Evolutionary conservation across 2,329 filamentous ascomycete species (phyloP).

Genomic region (Arthrobotrys conoides): DNA sequence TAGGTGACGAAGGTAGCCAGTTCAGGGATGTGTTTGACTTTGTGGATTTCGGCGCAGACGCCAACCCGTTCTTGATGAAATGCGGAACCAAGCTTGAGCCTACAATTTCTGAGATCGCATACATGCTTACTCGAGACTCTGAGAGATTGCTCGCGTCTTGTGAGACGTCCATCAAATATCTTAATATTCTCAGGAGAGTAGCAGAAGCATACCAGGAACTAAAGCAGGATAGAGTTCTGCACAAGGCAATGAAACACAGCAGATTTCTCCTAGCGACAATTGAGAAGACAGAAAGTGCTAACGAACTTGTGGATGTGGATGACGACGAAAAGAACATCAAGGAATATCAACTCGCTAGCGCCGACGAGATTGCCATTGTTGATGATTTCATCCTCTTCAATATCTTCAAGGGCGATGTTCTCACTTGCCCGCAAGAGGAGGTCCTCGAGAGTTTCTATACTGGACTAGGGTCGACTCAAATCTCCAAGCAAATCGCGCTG

Average conservation of each 20-base stretch:
- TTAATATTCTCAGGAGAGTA: constrained; percentile 83
- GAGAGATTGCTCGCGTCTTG: constrained; percentile 84
- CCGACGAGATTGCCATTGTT: constrained; percentile 80
- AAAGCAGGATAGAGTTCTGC: constrained; percentile 83
- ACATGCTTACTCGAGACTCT: constrained; percentile 85
- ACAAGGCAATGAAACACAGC: constrained; percentile 80
- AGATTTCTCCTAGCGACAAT: constrained; percentile 87
- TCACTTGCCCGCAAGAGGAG: constrained; percentile 93
- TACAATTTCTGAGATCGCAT: constrained; percentile 85
- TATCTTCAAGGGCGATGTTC: constrained; percentile 85
- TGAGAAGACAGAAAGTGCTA: constrained; percentile 71
- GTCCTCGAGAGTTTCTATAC: constrained; percentile 84
- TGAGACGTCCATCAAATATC: constrained; percentile 81
- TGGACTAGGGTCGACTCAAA: constrained; percentile 80
- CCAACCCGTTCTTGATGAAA: constrained; percentile 88
- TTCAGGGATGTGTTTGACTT: constrained; percentile 97
- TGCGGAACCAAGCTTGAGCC: constrained; percentile 94
- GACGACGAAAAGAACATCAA: constrained; percentile 78
- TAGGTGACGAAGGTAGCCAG: constrained; percentile 77
- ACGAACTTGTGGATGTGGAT: constrained; percentile 62
- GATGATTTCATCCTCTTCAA: constrained; percentile 92
- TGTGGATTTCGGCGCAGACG: constrained; percentile 89
- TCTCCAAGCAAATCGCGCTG: constrained; percentile 78
- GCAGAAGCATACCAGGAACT: constrained; percentile 79
- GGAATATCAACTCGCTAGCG: constrained; percentile 82